phyloP scores from a whole-genome alignment of 2,329 filamentous ascomycete species.

The Neonectria faginata region DNA sequence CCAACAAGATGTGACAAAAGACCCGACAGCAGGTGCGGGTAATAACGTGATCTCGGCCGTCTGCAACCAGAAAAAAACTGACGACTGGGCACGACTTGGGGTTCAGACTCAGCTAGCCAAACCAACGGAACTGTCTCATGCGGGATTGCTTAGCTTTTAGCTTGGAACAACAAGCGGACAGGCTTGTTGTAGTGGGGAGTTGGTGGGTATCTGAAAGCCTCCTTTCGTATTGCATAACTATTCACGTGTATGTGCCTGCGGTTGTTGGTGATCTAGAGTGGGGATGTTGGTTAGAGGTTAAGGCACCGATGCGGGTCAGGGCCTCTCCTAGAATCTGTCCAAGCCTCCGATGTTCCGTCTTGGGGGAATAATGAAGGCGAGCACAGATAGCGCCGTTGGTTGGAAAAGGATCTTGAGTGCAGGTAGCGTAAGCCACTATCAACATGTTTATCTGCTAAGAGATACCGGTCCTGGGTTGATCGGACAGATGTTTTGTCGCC shows the following conservation, averaged over 20 bases:
- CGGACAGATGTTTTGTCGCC: constrained; percentile 7
- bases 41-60: constrained; percentile 42
- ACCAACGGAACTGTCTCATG: constrained; percentile 25
- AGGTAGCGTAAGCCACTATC: constrained; percentile 4
- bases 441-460: constrained; percentile 14
- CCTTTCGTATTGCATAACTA: background rate
- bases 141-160: constrained; percentile 14
- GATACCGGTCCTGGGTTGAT: constrained; percentile 7
- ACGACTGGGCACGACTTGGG: constrained; percentile 24
- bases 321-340: constrained; percentile 2
- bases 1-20: background rate
- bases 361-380: background rate
- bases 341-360: background rate
- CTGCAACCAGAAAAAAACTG: constrained; percentile 37
- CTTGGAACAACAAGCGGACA: constrained; percentile 12
- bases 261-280: constrained; percentile 4
- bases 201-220: constrained; percentile 2
- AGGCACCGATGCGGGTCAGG: constrained; percentile 5
- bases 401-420: background rate
- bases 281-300: background rate
- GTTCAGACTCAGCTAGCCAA: constrained; percentile 15
- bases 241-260: background rate
- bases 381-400: background rate
- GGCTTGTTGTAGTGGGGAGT: background rate
- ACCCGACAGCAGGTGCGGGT: constrained; percentile 18